Base-by-base conservation (phyloP, 345 rosid species). In the Leavenworthia alabamica region DNA sequence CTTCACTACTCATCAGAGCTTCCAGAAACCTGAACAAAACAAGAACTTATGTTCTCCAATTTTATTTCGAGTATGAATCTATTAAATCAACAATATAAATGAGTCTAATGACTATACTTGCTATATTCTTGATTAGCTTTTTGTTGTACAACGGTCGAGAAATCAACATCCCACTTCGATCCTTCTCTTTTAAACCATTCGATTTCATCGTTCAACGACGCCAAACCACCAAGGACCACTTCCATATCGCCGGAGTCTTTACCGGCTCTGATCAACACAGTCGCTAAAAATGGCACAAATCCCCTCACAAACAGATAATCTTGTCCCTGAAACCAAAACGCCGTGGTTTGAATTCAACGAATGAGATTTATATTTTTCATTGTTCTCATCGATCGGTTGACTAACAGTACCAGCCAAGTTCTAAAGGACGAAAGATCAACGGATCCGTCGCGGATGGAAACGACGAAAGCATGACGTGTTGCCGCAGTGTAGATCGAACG, bases 101-200 rank as follows among this genome's bases (percentile, higher is more conserved):
- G n/a, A n/a, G n/a, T n/a, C n/a, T n/a, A n/a, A 5, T 64, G 39
- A 31, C 17, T 11, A 28, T 39, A 88, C 96, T 87, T 71, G 83
- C 85, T 70, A 56, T 92, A 89, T 1, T 83, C 72, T 71, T 65
- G 73, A 73, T 79, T 92, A 26, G 82, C 60, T 24, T 72, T 73
- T 8, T 75, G 96, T 35, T 81, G 81, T 41, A 67, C 46, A 56
- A 73, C 72, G 24, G 73, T 50, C 3, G 91, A 78, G 71, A 89
- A 81, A 3, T 81, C 66, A 73, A 89, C 83, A 13, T 40, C 82
- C 89, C 93, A 85, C 24, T 75, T 82, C 32, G 86, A 72, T 35
- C 89, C 93, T 74, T 86, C 84, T 33, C 63, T 75, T 71, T 89
- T 85, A 71, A 92, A 89, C 96, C 96, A 92, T 1, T 56, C 69